A percentile compares a stretch with the other conserved stretches of the same genome.
phyloP scores from a whole-genome alignment of 2,329 filamentous ascomycete genomes.

The Paraconiothyrium brasiliense region DNA sequence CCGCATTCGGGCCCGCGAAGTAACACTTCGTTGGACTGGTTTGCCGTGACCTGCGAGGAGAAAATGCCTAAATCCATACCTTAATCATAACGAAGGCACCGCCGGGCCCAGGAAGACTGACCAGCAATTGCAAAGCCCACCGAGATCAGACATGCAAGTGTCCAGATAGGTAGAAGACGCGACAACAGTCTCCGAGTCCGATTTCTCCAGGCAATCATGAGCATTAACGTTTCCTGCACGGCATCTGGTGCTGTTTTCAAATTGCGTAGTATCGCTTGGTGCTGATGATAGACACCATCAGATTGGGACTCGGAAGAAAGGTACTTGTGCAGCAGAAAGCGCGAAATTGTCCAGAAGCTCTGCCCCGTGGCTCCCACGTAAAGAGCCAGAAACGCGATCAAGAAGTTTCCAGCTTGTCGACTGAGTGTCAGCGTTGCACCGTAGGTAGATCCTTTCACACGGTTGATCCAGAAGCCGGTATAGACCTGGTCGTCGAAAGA shows the following conservation, averaged over 20 bases:
- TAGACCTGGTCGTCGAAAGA: conserved; percentile 27
- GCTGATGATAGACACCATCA: conserved; percentile 44
- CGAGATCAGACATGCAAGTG: conserved; percentile 29
- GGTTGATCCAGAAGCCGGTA: conserved; percentile 33
- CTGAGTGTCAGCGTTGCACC: conserved; percentile 31
- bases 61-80: conserved; percentile 32
- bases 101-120: background rate
- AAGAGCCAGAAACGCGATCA: conserved; percentile 37
- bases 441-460: conserved; percentile 12
- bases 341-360: conserved; percentile 27
- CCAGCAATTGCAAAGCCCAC: conserved; percentile 32
- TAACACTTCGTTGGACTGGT: conserved; percentile 42
- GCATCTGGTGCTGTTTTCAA: conserved; percentile 24
- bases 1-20: conserved; percentile 41
- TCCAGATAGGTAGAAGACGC: conserved; percentile 26
- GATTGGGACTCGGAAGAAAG: conserved; percentile 16
- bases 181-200: conserved; percentile 22
- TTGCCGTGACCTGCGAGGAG: conserved; percentile 43
- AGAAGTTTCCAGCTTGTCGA: conserved; percentile 21
- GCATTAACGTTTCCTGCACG: conserved; percentile 10
- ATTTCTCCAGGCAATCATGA: conserved; percentile 27
- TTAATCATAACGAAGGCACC: background rate
- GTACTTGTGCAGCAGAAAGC: conserved; percentile 22
- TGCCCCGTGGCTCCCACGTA: conserved; percentile 25
- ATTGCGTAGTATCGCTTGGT: conserved; percentile 48